Evolutionary conservation across 768 basidiomycete genomes (phyloP), one percentile per base, ranked within the genome.

Genomic region (Kwoniella dejecticola): DNA sequence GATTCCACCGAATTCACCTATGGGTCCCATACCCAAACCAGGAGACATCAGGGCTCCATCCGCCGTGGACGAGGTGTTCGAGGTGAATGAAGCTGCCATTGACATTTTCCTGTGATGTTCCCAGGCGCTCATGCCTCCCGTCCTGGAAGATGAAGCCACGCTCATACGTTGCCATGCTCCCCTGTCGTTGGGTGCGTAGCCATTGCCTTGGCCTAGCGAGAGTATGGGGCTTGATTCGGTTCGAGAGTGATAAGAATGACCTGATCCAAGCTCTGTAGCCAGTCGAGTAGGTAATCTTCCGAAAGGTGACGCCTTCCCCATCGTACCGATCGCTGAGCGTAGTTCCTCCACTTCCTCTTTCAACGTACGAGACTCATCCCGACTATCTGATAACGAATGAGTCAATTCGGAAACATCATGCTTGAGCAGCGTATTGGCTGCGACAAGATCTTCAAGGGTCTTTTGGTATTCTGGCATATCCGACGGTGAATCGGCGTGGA

Each of bases 381-480:
- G 84, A 1, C 89, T 83, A 50, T 91, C 89, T 1, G 84, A 79
- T 6, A 97, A 81, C 8, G 92, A 78, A 47, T 83, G 84, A 60
- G 89, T 88, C 48, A 95, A 79, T 71, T 95, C 90, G 6, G 84
- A 83, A 60, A 89, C 91, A 70, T 91, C 90, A 19, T 85, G 86
- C 77, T 89, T 90, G 53, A 94, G 80, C 24, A 83, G 82, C 67
- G 93, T 89, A 69, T 92, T 95, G 69, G 90, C 89, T 31, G 86
- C 85, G 7, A 93, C 91, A 29, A 95, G 82, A n/a, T 87, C 86
- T 74, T 91, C 90, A 13, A 96, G 80, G 12, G 92, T 86, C n/a
- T 63, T 50, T 36, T 75, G 75, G 24, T 74, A 70, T 57, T 74
- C 72, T 4, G 76, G 68, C 44, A 59, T 64, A 26, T 72, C 74